Evolutionary conservation across 257 asterid species (phyloP).

Genomic region (Capsicum pubescens): DNA sequence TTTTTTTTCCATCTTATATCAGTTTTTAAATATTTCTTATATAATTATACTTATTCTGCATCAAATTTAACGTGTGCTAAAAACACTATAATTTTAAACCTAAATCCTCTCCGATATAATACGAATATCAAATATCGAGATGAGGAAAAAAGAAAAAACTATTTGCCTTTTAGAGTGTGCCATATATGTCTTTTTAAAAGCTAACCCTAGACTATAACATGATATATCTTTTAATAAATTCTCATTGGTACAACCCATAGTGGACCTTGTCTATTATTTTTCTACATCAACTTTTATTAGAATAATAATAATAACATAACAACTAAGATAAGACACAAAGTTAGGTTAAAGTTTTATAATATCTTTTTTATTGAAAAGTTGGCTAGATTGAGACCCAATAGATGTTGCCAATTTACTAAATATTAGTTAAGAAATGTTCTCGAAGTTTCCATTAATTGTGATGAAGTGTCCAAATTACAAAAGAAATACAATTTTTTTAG

Average conservation of each 20-base stretch:
- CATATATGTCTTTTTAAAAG: background rate
- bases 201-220: background rate
- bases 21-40: too few relatives aligned
- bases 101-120: too few relatives aligned
- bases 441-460: background rate
- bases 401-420: background rate
- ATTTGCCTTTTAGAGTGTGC: background rate
- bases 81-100: too few relatives aligned
- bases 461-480: background rate
- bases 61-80: too few relatives aligned
- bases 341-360: background rate
- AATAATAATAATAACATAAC: background rate
- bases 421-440: slow-evolving; percentile 8
- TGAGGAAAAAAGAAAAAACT: background rate
- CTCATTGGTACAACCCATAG: background rate
- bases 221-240: background rate
- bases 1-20: too few relatives aligned
- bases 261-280: background rate
- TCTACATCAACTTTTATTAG: background rate
- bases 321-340: background rate
- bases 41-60: too few relatives aligned
- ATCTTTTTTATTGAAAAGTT: background rate
- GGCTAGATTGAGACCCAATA: background rate
- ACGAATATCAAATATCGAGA: too few relatives aligned
- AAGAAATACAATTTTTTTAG: background rate